Conservation (phyloP, 495 filamentous ascomycete species). For the Penicillium desertorum region DNA sequence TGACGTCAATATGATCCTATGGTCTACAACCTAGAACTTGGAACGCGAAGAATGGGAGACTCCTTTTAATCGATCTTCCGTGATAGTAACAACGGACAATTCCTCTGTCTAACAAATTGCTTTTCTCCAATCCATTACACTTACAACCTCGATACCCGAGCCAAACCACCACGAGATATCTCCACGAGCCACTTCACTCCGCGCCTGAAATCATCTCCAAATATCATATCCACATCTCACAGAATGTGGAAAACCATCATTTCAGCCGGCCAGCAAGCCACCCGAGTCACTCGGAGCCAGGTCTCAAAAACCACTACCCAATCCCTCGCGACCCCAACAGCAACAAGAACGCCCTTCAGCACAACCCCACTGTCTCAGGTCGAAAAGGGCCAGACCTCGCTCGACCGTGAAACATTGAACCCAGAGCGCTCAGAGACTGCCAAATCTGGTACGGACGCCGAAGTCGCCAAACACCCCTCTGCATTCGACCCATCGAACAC, state of each 20-base stretch:
- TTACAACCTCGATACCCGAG: background rate
- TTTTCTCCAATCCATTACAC: background rate
- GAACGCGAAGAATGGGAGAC: constrained; percentile 5
- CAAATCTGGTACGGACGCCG: constrained; percentile 58
- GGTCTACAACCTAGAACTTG: constrained; percentile 15
- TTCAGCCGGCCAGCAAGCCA: constrained; percentile 24
- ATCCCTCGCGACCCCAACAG: constrained; percentile 3
- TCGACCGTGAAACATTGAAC: constrained; percentile 56
- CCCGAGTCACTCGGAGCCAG: constrained; percentile 5
- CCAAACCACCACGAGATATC: background rate
- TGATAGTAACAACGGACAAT: background rate
- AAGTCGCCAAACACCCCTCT: constrained; percentile 46
- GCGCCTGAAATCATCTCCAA: background rate
- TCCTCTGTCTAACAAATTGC: background rate
- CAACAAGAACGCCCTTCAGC: constrained; percentile 15
- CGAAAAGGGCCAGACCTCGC: constrained; percentile 37
- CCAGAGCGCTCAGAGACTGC: constrained; percentile 56
- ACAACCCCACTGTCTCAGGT: constrained; percentile 22
- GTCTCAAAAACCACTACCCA: background rate
- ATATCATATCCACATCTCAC: background rate
- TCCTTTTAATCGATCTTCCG: background rate
- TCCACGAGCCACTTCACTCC: background rate
- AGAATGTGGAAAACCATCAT: constrained; percentile 33
- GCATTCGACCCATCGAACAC: constrained; percentile 62
- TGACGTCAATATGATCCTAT: constrained; percentile 43